Percentiles rank a stretch among this genome's conserved stretches.
These are phyloP conservation scores for Protea cynaroides DNA, from an alignment of 164 flowering plant species.

Conservation along the genomic window DNA sequence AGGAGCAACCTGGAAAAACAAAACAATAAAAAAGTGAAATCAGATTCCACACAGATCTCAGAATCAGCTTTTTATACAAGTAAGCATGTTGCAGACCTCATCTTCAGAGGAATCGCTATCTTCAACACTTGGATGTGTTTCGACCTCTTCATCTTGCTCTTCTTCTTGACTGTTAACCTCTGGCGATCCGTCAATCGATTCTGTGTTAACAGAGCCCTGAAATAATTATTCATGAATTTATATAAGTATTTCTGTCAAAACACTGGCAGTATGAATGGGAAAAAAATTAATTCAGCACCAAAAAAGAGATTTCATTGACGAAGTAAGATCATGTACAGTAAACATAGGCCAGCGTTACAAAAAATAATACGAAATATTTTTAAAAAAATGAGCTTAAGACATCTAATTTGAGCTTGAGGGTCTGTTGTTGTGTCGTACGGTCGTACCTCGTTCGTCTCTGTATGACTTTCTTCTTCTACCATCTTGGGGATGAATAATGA, in stretches of 20 bases:
- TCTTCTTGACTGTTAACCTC: conserved; percentile 8
- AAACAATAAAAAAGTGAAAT: neutral
- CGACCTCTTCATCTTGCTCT: conserved; percentile 15
- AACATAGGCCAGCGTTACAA: too few species aligned
- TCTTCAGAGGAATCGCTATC: conserved; percentile 54
- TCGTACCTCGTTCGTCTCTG: too few species aligned
- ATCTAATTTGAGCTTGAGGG: too few species aligned
- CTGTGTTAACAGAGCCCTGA: conserved; percentile 1
- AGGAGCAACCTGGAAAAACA: conserved; percentile 51
- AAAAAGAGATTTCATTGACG: too few species aligned
- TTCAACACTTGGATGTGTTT: conserved; percentile 13
- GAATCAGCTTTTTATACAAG: neutral
- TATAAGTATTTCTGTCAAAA: neutral
- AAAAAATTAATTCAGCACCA: too few species aligned
- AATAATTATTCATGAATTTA: neutral
- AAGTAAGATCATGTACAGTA: too few species aligned
- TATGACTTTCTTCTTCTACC: too few species aligned
- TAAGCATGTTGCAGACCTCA: conserved; percentile 18
- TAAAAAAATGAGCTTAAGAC: too few species aligned
- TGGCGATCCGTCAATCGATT: neutral
- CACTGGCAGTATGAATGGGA: neutral
- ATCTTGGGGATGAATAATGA: too few species aligned
- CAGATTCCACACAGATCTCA: neutral
- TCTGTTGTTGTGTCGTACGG: too few species aligned
- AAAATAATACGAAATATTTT: too few species aligned